Evolutionary conservation across 2,329 filamentous ascomycete species (phyloP).

Genomic region (Lizonia empirigonia): DNA sequence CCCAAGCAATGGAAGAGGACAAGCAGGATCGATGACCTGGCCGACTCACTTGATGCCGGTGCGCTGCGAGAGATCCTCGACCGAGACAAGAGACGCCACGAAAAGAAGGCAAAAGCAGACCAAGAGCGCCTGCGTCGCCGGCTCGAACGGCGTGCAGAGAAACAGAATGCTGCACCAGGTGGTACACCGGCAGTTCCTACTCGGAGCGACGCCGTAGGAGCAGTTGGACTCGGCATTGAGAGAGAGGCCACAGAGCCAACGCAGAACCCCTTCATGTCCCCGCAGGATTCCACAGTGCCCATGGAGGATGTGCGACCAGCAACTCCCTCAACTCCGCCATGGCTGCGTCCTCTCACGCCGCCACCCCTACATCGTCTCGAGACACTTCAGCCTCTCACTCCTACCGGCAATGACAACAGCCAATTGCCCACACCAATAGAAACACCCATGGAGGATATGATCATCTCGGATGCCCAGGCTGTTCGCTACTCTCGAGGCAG

Average conservation of each 20-base stretch:
- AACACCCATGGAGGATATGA: conserved; percentile 53
- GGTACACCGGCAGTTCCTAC: conserved; percentile 63
- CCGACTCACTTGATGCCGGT: conserved; percentile 82
- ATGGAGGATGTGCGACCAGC: conserved; percentile 56
- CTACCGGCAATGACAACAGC: conserved; percentile 27
- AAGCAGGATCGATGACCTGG: conserved; percentile 70
- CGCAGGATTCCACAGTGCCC: conserved; percentile 54
- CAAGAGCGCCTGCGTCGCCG: conserved; percentile 69
- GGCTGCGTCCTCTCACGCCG: conserved; percentile 47
- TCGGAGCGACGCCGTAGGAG: conserved; percentile 52
- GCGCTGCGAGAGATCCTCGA: conserved; percentile 90
- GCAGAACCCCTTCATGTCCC: conserved; percentile 49
- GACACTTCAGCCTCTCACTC: conserved; percentile 22
- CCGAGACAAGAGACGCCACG: conserved; percentile 78
- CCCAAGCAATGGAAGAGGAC: conserved; percentile 60
- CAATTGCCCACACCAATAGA: conserved; percentile 48
- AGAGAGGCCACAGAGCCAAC: conserved; percentile 61
- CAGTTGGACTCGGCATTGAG: conserved; percentile 61
- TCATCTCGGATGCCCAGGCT: conserved; percentile 56
- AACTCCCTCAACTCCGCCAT: conserved; percentile 35
- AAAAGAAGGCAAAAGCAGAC: conserved; percentile 73
- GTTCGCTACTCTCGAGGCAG: conserved; percentile 56
- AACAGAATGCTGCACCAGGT: conserved; percentile 62
- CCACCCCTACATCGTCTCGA: conserved; percentile 28
- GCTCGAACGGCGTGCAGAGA: conserved; percentile 69